These are phyloP conservation scores for Neurospora sublineolata DNA, from an alignment of 495 filamentous ascomycete genomes.

Conservation along the genomic window DNA sequence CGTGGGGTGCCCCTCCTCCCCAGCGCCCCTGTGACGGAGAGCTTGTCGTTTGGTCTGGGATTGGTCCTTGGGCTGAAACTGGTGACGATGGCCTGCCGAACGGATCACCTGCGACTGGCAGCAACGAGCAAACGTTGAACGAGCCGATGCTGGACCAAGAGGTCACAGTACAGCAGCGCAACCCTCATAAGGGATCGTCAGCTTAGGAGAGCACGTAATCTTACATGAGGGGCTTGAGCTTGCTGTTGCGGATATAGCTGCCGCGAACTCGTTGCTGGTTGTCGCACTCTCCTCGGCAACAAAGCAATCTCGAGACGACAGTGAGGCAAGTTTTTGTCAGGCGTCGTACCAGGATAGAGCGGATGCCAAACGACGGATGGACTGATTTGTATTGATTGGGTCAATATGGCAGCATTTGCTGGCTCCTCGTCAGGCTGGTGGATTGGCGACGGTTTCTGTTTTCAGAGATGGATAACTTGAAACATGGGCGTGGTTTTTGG, in stretches of 20 bases:
- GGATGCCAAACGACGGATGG: background rate
- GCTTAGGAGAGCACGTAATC: background rate
- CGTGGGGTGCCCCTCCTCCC: background rate
- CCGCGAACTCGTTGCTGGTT: background rate
- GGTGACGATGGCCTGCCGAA: background rate
- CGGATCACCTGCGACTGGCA: background rate
- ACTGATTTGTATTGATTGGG: background rate
- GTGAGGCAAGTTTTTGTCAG: background rate
- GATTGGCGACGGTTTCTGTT: background rate
- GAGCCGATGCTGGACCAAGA: background rate
- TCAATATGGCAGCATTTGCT: background rate
- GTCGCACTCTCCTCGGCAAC: background rate
- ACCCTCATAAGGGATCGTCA: background rate
- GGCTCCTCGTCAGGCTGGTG: background rate
- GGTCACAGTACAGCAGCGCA: background rate
- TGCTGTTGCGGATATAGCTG: background rate
- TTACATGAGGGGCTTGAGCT: background rate
- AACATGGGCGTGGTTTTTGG: background rate
- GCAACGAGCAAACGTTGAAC: background rate
- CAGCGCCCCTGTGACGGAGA: background rate
- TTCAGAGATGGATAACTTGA: background rate
- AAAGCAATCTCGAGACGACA: background rate
- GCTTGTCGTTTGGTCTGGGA: background rate
- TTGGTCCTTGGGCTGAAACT: background rate
- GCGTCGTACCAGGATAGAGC: background rate